Conservation (phyloP, 768 basidiomycete species). For the Tulasnella sp. region DNA sequence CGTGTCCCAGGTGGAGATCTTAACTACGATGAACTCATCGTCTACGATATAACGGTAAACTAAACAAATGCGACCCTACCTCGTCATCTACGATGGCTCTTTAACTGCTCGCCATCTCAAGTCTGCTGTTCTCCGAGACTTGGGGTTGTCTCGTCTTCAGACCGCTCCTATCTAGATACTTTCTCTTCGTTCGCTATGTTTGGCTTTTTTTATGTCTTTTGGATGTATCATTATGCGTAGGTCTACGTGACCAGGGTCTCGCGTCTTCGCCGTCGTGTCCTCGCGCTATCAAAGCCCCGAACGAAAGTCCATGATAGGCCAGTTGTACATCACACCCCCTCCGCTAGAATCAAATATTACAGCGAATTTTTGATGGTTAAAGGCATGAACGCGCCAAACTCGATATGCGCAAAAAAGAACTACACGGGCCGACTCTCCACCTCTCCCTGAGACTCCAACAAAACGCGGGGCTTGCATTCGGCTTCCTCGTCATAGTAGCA, state of each 20-base stretch:
- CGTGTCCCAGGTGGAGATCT: background rate
- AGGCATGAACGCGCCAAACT: too few species aligned
- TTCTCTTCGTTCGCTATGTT: background rate
- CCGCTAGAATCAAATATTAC: too few species aligned
- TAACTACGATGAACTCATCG: slow-evolving; percentile 9
- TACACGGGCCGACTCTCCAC: too few species aligned
- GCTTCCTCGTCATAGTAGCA: background rate
- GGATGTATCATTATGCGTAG: too few species aligned
- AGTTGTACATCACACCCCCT: too few species aligned
- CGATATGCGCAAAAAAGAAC: background rate
- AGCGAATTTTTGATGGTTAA: too few species aligned
- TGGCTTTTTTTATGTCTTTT: background rate
- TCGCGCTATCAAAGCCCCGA: background rate
- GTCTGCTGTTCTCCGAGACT: background rate
- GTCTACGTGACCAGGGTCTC: too few species aligned
- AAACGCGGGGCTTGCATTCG: background rate
- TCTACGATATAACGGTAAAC: background rate
- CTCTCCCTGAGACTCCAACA: too few species aligned
- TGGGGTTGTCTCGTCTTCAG: background rate
- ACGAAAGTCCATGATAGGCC: too few species aligned
- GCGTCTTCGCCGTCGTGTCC: too few species aligned
- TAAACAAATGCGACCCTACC: slow-evolving; percentile 10
- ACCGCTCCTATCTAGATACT: background rate
- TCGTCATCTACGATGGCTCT: slow-evolving; percentile 2
- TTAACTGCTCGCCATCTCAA: background rate